phyloP scores from a whole-genome alignment of 768 basidiomycete genomes.

The Tylopilus plumbeoviolaceoides region DNA sequence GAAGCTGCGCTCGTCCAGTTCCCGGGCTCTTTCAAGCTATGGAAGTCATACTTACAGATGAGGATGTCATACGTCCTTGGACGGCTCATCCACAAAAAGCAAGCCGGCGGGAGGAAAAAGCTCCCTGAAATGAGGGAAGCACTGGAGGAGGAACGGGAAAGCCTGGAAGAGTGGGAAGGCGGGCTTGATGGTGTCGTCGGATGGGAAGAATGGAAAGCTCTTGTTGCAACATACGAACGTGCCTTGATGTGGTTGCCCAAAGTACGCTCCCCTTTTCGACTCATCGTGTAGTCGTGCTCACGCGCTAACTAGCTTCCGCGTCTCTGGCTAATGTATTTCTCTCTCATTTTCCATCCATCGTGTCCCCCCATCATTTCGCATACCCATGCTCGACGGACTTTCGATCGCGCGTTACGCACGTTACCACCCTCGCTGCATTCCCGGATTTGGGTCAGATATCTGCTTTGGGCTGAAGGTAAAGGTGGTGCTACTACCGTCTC shows the following conservation, averaged over 20 bases:
- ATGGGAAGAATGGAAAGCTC: constrained; percentile 91
- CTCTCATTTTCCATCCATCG: constrained; percentile 82
- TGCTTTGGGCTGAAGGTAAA: constrained; percentile 84
- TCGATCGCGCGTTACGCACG: constrained; percentile 90
- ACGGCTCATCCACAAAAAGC: constrained; percentile 63
- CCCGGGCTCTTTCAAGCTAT: constrained; percentile 88
- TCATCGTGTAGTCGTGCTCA: constrained; percentile 2
- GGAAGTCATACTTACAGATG: constrained; percentile 88
- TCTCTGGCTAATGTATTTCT: constrained; percentile 91
- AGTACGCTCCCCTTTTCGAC: constrained; percentile 39
- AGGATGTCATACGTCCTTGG: constrained; percentile 87
- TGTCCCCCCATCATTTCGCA: constrained; percentile 82
- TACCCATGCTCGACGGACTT: constrained; percentile 91
- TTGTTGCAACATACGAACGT: constrained; percentile 87
- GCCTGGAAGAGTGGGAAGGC: constrained; percentile 80
- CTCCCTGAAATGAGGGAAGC: constrained; percentile 88
- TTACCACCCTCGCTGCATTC: constrained; percentile 89
- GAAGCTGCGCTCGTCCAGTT: constrained; percentile 88
- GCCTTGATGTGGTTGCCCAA: constrained; percentile 93
- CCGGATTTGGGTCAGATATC: constrained; percentile 89
- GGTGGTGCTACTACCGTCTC: constrained; percentile 75
- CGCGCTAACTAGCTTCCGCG: constrained; percentile 67
- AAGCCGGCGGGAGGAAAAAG: constrained; percentile 86
- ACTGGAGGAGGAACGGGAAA: constrained; percentile 78
- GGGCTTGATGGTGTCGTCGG: constrained; percentile 88